phyloP scores from a whole-genome alignment of 306 rosid genomes.

The Dryas drummondii region DNA sequence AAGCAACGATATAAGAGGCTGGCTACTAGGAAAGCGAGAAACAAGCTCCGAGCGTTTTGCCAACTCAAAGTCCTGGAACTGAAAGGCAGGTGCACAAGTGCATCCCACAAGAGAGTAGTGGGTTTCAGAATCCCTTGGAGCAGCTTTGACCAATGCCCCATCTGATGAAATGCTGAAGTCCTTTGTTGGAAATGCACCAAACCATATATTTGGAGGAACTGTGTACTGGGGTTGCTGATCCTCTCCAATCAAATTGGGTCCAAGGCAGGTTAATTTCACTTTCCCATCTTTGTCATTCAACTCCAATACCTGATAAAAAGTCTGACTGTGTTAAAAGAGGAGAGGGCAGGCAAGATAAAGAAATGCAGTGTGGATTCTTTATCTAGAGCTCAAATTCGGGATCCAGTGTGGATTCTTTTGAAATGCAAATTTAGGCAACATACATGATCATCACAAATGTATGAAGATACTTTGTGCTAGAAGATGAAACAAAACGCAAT shows the following conservation, averaged over 20 bases:
- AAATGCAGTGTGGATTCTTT: background rate
- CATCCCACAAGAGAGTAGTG: constrained; percentile 87
- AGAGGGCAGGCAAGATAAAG: background rate
- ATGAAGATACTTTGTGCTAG: background rate
- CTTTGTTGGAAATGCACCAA: constrained; percentile 75
- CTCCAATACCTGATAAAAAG: constrained; percentile 52
- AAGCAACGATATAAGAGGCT: constrained; percentile 54
- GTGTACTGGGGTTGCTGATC: constrained; percentile 77
- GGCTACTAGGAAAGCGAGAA: constrained; percentile 44
- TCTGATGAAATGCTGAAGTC: constrained; percentile 46
- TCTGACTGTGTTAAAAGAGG: background rate
- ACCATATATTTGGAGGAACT: constrained; percentile 81
- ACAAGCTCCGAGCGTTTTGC: constrained; percentile 66
- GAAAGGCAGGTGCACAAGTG: constrained; percentile 94
- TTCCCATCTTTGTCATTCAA: constrained; percentile 57
- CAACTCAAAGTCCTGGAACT: constrained; percentile 77
- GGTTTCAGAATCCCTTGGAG: constrained; percentile 53
- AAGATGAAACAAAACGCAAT: background rate
- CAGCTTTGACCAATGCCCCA: constrained; percentile 42
- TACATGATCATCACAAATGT: background rate
- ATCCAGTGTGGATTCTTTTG: background rate
- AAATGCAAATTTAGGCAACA: no score
- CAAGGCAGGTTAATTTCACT: constrained; percentile 61
- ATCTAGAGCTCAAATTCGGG: background rate
- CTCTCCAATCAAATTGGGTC: constrained; percentile 49